These are phyloP conservation scores for Geum urbanum DNA, from an alignment of 306 rosid species.

Conservation along the genomic window DNA sequence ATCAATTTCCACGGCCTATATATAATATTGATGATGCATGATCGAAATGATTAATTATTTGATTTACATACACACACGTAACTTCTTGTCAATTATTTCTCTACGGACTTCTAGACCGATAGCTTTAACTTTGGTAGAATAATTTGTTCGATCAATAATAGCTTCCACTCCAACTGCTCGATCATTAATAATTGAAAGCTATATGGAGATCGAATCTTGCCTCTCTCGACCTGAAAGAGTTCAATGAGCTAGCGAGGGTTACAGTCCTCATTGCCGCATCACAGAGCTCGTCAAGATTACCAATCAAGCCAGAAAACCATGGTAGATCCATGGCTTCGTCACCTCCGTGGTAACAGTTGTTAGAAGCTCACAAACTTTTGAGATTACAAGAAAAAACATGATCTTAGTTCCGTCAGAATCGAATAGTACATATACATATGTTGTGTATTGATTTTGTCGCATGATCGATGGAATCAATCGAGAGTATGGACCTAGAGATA, in stretches of 20 bases:
- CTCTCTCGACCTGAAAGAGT: slow-evolving; percentile 6
- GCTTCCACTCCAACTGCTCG: slow-evolving; percentile 11
- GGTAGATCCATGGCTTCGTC: neutral
- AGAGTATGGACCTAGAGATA: neutral
- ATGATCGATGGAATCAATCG: neutral
- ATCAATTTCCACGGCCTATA: neutral
- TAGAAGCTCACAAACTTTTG: neutral
- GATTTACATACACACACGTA: neutral
- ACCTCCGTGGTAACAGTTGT: neutral
- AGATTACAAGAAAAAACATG: no score
- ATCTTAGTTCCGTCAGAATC: no score
- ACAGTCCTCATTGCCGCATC: slow-evolving; percentile 12
- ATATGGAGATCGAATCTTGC: slow-evolving; percentile 5
- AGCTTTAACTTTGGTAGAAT: neutral
- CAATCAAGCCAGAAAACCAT: neutral
- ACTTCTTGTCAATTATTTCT: neutral
- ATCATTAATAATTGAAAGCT: neutral
- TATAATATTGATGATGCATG: neutral
- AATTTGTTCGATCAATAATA: slow-evolving; percentile 5
- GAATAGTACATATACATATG: neutral
- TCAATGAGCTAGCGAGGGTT: neutral
- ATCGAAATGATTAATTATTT: no score
- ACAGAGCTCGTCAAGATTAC: neutral
- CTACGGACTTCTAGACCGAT: neutral
- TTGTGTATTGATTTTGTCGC: neutral